phyloP scores from a whole-genome alignment of 768 basidiomycete genomes.

The Tulasnella sp. region DNA sequence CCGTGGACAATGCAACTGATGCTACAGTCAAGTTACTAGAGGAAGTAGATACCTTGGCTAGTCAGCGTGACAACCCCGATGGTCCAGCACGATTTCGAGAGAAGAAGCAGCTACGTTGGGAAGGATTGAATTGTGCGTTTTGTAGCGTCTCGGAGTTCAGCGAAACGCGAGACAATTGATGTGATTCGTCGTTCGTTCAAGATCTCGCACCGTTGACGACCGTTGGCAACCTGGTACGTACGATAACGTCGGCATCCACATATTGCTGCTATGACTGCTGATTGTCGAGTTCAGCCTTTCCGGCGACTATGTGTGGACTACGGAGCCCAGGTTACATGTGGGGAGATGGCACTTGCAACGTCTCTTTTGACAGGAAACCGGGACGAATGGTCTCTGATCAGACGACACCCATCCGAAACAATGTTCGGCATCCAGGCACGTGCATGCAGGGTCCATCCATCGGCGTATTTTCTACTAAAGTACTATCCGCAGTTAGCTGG shows the following conservation, averaged over 20 bases:
- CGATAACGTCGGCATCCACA: neutral
- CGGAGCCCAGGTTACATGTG: constrained; percentile 91
- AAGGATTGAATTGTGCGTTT: constrained; percentile 67
- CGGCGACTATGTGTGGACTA: constrained; percentile 74
- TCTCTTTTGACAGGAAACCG: constrained; percentile 82
- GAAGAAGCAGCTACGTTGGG: constrained; percentile 81
- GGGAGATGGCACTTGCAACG: constrained; percentile 92
- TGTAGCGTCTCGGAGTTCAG: neutral
- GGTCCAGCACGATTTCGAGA: constrained; percentile 60
- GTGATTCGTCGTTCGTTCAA: constrained; percentile 19
- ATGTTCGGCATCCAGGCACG: constrained; percentile 58
- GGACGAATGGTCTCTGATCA: constrained; percentile 89
- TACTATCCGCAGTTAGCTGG: constrained; percentile 64
- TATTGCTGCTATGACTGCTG: neutral
- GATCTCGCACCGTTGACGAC: constrained; percentile 81
- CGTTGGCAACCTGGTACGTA: constrained; percentile 78
- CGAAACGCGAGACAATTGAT: neutral
- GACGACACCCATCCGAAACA: constrained; percentile 75
- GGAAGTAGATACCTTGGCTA: too few relatives aligned
- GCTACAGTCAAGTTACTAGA: too few relatives aligned
- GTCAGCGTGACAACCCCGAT: constrained; percentile 48
- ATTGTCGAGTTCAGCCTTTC: constrained; percentile 58
- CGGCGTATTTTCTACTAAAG: too few relatives aligned
- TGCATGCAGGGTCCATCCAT: too few relatives aligned
- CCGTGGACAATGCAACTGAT: too few relatives aligned